Evolutionary conservation across 1,284 basidiomycete genomes (phyloP), one percentile per base, ranked within the genome.

Genomic region (Psilocybe mexicana): DNA sequence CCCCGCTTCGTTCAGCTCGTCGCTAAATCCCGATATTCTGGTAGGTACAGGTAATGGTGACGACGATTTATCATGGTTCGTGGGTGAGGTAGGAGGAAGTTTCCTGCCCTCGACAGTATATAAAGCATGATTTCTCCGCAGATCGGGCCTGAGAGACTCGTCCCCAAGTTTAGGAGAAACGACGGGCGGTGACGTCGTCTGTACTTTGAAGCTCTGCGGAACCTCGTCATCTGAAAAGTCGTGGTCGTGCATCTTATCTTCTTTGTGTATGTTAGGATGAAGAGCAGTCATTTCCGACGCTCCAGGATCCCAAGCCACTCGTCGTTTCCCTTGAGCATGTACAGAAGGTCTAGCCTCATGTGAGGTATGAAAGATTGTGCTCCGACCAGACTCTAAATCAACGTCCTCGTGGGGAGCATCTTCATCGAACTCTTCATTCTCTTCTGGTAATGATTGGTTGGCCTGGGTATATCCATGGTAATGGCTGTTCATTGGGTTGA

Each of bases 191-290:
- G 73, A 71, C 45, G 61, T 68, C 23, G 86, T 81, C 70, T 93
- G 91, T 62, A 93, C 87, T 84, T 92, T 88, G 65, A 93, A 87
- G 68, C 88, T 90, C 69, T 88, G 85, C 0, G 91, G 92, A 3
- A 90, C 88, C 68, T 93, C 91, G 56, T 88, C 89, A 65, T 92
- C 90, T 12, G 87, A 88, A 40, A 81, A 79, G 51, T 87, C 83
- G 42, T 81, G 76, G 58, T 84, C 82, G 59, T 82, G 77, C 30
- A 77, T 76, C 64, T 75, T 76, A 71, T 87, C 86, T 64, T 85
- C 80, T 61, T 79, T 75, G 64, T 82, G 85, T 63, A 85, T 86
- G 69, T 90, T 90, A 52, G 88, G 88, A 58, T 80, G 80, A 49
- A 88, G 70, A 5, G 77, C 68, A 64, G 76, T 81, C 78, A 82